Base-by-base conservation (phyloP, 2,329 filamentous ascomycete genomes). In the Cercospora janseana region DNA sequence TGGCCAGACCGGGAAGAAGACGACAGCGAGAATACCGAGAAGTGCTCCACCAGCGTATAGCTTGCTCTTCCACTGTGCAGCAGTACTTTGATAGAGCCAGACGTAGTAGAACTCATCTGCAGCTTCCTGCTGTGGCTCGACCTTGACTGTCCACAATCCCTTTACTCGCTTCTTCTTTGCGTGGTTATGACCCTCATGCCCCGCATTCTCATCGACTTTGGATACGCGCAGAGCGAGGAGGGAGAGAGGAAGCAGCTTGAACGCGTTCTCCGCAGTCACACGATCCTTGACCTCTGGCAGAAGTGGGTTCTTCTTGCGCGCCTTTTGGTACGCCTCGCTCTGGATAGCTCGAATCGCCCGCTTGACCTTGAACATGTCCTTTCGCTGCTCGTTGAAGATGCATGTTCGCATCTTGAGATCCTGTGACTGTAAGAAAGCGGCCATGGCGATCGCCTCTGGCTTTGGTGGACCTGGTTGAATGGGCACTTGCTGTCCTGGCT, bases 301-400 rank as follows among this genome's bases (percentile, higher is more conserved):
- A 37, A 89, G 81, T 4, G 89, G 82, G 73, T 95, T 93, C 82
- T 95, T 95, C 69, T 86, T 86, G 66, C 86, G 74, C 51, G 89
- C 89, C 75, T 95, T 95, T 62, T 83, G 80, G 73, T 98, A 98
- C 31, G 86, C 90, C 42, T 88, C 87, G 16, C 90, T 93, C 70
- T 95, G 78, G 46, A 98, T 79, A 21, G 88, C 90, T 63, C 93
- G 87, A 55, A 98, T 85, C 31, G 93, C 93, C 68, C 93, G 88
- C 79, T 97, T 97, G 69, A 98, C 93, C 79, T 86, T 87, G 72
- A 98, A 97, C 88, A 98, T 94, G 60, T 98, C 92, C 74, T 95
- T 97, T 64, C 93, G 82, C 78, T 96, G 91, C 63, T 93, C 93
- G 60, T 96, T 91, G 59, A 97, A 80, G 58, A 98, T 94, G 69